phyloP scores from a whole-genome alignment of 2,329 filamentous ascomycete genomes.

The Diaporthe vaccinii region DNA sequence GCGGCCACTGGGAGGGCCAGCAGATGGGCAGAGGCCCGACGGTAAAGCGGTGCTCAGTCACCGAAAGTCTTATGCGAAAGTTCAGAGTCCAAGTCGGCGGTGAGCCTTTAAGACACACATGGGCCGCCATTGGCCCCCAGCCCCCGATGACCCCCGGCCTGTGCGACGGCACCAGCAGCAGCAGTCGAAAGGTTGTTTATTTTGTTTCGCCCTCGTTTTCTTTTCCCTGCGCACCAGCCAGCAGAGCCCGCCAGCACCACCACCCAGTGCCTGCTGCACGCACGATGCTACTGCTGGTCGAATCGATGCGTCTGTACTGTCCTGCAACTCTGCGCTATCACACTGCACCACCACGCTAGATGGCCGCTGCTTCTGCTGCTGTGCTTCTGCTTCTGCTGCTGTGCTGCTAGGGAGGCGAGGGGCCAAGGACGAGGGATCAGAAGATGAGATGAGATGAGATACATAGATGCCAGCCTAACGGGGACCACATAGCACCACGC shows the following conservation, averaged over 20 bases:
- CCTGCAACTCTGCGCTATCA: conserved; percentile 26
- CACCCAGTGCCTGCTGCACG: background rate
- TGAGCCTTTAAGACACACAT: conserved; percentile 32
- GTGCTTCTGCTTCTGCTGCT: background rate
- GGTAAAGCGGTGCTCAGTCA: conserved; percentile 23
- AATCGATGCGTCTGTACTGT: background rate
- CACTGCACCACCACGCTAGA: conserved; percentile 25
- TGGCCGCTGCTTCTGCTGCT: background rate
- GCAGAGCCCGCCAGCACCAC: background rate
- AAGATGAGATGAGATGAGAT: conserved; percentile 26
- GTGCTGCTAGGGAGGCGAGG: background rate
- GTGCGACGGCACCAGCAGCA: conserved; percentile 24
- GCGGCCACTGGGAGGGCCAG: background rate
- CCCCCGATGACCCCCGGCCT: conserved; percentile 9
- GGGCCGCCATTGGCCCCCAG: conserved; percentile 24
- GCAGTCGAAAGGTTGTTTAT: conserved; percentile 30
- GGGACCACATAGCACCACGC: conserved; percentile 3
- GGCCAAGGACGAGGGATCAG: background rate
- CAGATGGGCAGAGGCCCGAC: background rate
- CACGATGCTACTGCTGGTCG: conserved; percentile 7
- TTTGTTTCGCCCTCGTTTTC: conserved; percentile 17
- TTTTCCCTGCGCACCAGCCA: background rate
- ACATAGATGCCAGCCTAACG: conserved; percentile 9
- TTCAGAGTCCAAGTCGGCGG: conserved; percentile 15
- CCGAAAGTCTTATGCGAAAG: conserved; percentile 29